A percentile compares a stretch with the other conserved stretches of the same genome.
phyloP scores from a whole-genome alignment of 345 rosid species.

The Citrus mangshanensis region DNA sequence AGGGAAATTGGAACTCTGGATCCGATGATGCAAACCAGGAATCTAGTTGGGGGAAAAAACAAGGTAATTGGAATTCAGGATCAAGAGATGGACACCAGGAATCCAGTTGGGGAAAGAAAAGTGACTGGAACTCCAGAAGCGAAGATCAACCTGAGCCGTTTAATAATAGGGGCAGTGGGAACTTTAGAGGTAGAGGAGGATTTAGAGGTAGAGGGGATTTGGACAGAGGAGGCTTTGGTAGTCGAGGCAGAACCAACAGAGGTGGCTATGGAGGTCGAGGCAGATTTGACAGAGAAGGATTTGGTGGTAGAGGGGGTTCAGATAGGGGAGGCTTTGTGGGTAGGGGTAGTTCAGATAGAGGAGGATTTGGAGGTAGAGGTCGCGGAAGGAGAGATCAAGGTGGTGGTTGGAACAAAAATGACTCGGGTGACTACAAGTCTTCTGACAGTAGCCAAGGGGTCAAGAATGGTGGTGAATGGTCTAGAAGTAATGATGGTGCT shows the following conservation, averaged over 20 bases:
- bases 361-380: constrained; percentile 36
- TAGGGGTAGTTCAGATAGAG: constrained; percentile 24
- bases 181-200: constrained; percentile 22
- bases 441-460: constrained; percentile 25
- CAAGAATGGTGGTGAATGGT: constrained; percentile 12
- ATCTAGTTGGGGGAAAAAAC: constrained; percentile 34
- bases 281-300: constrained; percentile 26
- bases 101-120: constrained; percentile 27
- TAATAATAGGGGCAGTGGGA: constrained; percentile 24
- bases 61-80: constrained; percentile 21
- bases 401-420: constrained; percentile 21
- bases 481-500: constrained; percentile 13
- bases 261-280: constrained; percentile 38
- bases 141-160: constrained; percentile 26
- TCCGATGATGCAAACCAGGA: constrained; percentile 11
- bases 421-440: constrained; percentile 20
- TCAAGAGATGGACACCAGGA: constrained; percentile 16
- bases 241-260: constrained; percentile 19
- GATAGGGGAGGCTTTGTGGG: constrained; percentile 35
- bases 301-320: constrained; percentile 30
- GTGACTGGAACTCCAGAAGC: constrained; percentile 21
- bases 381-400: constrained; percentile 33
- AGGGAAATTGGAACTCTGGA: constrained; percentile 17
- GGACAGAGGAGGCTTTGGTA: constrained; percentile 24
- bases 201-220: constrained; percentile 26